Evolutionary conservation across 139 green algal species (phyloP).

Genomic region (Mesostigma viride): DNA sequence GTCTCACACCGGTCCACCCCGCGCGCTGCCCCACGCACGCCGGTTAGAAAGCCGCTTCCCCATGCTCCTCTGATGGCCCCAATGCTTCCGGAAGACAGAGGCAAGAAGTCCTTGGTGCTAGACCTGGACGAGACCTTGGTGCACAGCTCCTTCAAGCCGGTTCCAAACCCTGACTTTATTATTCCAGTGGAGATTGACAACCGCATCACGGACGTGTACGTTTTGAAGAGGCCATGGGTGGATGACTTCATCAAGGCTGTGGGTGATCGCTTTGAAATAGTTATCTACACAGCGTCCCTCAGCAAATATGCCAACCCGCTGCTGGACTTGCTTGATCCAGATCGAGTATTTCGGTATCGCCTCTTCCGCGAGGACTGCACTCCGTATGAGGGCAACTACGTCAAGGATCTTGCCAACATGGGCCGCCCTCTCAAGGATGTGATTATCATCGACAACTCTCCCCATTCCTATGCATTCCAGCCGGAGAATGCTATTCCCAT

Average conservation of each 20-base stretch:
- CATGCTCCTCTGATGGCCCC: slow-evolving; percentile 21
- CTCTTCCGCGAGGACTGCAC: slow-evolving; percentile 88
- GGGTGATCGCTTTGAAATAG: slow-evolving; percentile 54
- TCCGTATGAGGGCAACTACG: slow-evolving; percentile 78
- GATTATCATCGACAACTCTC: slow-evolving; percentile 97
- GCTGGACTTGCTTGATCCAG: slow-evolving; percentile 76
- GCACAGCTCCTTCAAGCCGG: slow-evolving; percentile 88
- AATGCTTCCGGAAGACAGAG: slow-evolving; percentile 4
- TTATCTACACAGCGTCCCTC: slow-evolving; percentile 87
- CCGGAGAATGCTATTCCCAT: slow-evolving; percentile 90
- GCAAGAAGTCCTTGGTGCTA: slow-evolving; percentile 54
- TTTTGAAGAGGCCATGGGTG: slow-evolving; percentile 85
- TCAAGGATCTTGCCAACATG: slow-evolving; percentile 77
- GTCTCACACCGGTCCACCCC: no score
- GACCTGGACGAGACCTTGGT: slow-evolving; percentile 97
- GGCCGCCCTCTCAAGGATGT: slow-evolving; percentile 60
- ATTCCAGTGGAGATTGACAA: slow-evolving; percentile 83
- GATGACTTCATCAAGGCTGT: slow-evolving; percentile 75
- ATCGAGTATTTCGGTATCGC: slow-evolving; percentile 61
- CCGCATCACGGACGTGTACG: slow-evolving; percentile 45
- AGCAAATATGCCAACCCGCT: slow-evolving; percentile 64
- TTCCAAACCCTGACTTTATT: slow-evolving; percentile 77
- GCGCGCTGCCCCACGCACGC: no score
- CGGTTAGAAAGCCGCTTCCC: no score
- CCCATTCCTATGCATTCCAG: slow-evolving; percentile 92